These are phyloP conservation scores for Bryoglossum gracile DNA, from an alignment of 495 filamentous ascomycete genomes.

Conservation along the genomic window DNA sequence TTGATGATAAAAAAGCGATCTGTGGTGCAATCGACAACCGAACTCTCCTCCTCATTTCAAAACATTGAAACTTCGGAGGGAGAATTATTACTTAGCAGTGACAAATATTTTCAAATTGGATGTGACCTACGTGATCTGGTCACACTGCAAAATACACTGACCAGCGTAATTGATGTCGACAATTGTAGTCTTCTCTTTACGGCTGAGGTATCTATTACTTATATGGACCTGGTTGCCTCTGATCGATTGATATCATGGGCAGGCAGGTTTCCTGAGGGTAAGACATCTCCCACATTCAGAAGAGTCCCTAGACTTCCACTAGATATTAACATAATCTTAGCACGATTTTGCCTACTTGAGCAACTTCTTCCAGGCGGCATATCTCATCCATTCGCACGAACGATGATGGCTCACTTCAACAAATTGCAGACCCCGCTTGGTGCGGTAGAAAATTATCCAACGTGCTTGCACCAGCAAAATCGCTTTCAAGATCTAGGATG, in stretches of 20 bases:
- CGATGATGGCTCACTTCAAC: constrained; percentile 80
- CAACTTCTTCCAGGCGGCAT: constrained; percentile 74
- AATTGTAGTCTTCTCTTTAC: constrained; percentile 64
- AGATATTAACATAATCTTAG: background rate
- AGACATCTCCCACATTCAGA: background rate
- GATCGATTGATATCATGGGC: constrained; percentile 69
- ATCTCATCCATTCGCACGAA: constrained; percentile 75
- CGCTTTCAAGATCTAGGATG: constrained; percentile 64
- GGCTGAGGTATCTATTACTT: constrained; percentile 85
- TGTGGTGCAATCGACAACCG: constrained; percentile 52
- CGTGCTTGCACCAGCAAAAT: constrained; percentile 49
- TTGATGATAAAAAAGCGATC: constrained; percentile 68
- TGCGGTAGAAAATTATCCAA: constrained; percentile 64
- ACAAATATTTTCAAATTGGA: constrained; percentile 69
- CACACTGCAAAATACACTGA: constrained; percentile 49
- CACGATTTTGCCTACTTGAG: constrained; percentile 76
- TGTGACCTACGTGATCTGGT: constrained; percentile 69
- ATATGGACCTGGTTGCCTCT: constrained; percentile 74
- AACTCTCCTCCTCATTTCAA: constrained; percentile 44
- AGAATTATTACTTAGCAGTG: constrained; percentile 51
- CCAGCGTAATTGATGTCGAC: constrained; percentile 43
- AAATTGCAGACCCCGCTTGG: constrained; percentile 72
- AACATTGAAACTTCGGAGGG: constrained; percentile 32
- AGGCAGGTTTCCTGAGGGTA: constrained; percentile 55
- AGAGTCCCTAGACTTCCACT: constrained; percentile 1